Evolutionary conservation across 2,329 filamentous ascomycete species (phyloP).

Genomic region (Beauveria pseudobassiana): DNA sequence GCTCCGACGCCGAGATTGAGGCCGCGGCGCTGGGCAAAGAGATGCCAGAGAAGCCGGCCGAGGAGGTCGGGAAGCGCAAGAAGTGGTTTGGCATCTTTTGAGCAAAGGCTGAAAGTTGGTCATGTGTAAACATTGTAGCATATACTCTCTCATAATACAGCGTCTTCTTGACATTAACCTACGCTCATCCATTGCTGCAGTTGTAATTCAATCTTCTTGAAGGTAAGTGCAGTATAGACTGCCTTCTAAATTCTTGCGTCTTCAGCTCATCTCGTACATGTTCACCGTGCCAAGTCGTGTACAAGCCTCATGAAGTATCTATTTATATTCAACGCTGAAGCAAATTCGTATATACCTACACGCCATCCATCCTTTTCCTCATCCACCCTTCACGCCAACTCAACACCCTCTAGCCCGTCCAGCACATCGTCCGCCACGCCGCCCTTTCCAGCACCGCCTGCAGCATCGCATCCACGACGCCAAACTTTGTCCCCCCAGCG

Average conservation of each 20-base stretch:
- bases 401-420: conserved; percentile 69
- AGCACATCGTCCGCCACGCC: conserved; percentile 84
- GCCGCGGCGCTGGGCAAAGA: conserved; percentile 29
- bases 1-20: conserved; percentile 30
- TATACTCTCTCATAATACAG: neutral
- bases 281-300: too few species aligned
- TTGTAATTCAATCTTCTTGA: too few species aligned
- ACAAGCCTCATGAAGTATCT: neutral
- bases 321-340: neutral
- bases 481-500: conserved; percentile 76
- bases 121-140: neutral
- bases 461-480: conserved; percentile 65
- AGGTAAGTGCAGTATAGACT: too few species aligned
- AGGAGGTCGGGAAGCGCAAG: conserved; percentile 42
- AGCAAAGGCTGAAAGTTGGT: conserved; percentile 12
- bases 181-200: too few species aligned
- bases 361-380: neutral
- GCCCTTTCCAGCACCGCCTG: conserved; percentile 65
- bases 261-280: too few species aligned
- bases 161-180: neutral
- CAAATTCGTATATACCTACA: neutral
- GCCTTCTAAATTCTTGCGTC: too few species aligned
- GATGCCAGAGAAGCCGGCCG: conserved; percentile 20
- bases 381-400: conserved; percentile 43
- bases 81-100: conserved; percentile 83